These are phyloP conservation scores for Zymoseptoria tritici DNA, from an alignment of 2,329 filamentous ascomycete species.

Conservation along the genomic window DNA sequence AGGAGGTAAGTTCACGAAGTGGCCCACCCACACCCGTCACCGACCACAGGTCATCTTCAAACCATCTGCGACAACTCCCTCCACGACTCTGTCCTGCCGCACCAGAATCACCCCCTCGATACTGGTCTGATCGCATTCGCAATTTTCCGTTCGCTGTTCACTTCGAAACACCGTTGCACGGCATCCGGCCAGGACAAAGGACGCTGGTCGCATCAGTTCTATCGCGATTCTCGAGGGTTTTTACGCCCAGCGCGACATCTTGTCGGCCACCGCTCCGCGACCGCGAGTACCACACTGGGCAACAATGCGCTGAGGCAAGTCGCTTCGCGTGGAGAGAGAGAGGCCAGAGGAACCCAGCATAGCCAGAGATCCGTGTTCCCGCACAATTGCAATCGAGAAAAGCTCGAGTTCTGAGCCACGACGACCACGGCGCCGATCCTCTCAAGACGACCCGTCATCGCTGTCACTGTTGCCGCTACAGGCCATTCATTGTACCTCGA, in stretches of 20 bases:
- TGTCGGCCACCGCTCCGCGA: background rate
- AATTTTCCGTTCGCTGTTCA: background rate
- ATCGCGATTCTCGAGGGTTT: background rate
- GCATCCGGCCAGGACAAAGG: background rate
- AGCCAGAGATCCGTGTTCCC: background rate
- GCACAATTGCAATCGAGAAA: background rate
- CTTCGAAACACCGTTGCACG: background rate
- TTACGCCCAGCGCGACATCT: background rate
- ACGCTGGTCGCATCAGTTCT: background rate
- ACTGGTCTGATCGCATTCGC: background rate
- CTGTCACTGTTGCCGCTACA: background rate
- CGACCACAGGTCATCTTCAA: background rate
- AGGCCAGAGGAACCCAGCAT: background rate
- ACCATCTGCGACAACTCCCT: background rate
- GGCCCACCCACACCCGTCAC: background rate
- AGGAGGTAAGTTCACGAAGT: background rate
- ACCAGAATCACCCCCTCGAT: background rate
- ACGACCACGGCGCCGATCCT: background rate
- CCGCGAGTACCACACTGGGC: background rate
- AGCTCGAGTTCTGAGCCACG: background rate
- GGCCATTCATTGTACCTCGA: background rate
- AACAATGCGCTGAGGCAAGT: background rate
- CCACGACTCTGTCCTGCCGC: background rate
- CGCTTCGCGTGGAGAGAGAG: background rate
- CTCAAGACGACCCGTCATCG: background rate